These are phyloP conservation scores for Hygrophorus pudorinus DNA, from an alignment of 768 basidiomycete genomes.

Conservation along the genomic window DNA sequence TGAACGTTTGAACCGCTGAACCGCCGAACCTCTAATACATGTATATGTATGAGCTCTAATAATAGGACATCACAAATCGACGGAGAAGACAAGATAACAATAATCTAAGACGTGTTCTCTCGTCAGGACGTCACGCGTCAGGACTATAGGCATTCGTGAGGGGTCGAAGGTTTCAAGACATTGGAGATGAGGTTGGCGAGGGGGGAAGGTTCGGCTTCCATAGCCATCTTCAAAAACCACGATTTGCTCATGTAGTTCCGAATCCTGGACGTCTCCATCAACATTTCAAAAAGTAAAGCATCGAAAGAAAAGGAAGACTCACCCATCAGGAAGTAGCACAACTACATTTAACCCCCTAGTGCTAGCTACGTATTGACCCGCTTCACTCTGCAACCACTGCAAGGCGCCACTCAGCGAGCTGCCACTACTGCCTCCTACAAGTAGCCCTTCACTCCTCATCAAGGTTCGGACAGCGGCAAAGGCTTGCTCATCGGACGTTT, in stretches of 20 bases:
- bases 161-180: slow-evolving; percentile 15
- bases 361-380: slow-evolving; percentile 53
- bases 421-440: slow-evolving; percentile 92
- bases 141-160: too few relatives aligned
- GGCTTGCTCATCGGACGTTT: slow-evolving; percentile 73
- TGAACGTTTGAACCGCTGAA: too few relatives aligned
- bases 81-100: too few relatives aligned
- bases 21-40: too few relatives aligned
- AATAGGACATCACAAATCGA: too few relatives aligned
- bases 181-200: slow-evolving; percentile 39
- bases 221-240: slow-evolving; percentile 75
- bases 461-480: slow-evolving; percentile 65
- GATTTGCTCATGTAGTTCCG: slow-evolving; percentile 92
- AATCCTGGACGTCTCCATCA: slow-evolving; percentile 38
- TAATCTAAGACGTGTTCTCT: too few relatives aligned
- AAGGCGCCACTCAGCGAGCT: slow-evolving; percentile 74
- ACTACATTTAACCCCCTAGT: slow-evolving; percentile 80
- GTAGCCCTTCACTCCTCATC: slow-evolving; percentile 79
- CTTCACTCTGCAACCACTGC: slow-evolving; percentile 62
- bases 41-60: too few relatives aligned
- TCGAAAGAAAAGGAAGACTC: slow-evolving; percentile 19
- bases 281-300: not conserved
- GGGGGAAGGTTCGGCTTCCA: slow-evolving; percentile 43
- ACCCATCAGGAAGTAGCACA: slow-evolving; percentile 86
- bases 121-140: too few relatives aligned